Evolutionary conservation across 331 rosid species (phyloP).

Genomic region (Quercus phellos): DNA sequence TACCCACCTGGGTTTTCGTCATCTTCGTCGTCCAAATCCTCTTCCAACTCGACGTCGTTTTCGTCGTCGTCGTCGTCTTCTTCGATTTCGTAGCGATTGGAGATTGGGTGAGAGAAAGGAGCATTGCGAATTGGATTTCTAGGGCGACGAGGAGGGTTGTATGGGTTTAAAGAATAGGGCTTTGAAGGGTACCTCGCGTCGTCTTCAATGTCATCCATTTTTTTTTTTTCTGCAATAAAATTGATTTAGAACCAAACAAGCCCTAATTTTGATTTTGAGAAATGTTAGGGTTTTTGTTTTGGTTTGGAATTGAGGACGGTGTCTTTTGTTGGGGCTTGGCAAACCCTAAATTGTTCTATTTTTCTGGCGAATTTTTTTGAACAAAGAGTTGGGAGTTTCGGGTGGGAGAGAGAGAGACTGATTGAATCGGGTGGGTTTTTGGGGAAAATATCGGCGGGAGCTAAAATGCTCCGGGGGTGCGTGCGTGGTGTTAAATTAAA

Average conservation of each 20-base stretch:
- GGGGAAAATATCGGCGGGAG: neutral
- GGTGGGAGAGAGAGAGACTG: too few species aligned
- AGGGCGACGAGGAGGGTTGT: slow-evolving; percentile 37
- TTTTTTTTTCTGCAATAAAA: neutral
- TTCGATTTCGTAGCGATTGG: slow-evolving; percentile 26
- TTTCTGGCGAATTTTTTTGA: neutral
- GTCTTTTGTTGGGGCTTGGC: neutral
- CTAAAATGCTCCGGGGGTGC: neutral
- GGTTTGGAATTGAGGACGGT: neutral
- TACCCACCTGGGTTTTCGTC: slow-evolving; percentile 29
- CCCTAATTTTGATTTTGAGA: neutral
- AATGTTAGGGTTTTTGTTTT: slow-evolving; percentile 23
- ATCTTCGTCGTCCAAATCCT: slow-evolving; percentile 20
- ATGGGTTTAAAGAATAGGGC: slow-evolving; percentile 32
- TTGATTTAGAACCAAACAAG: neutral
- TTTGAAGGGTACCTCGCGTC: slow-evolving; percentile 50
- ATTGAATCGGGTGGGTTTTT: too few species aligned
- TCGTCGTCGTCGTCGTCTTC: slow-evolving; percentile 30
- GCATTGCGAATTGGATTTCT: slow-evolving; percentile 33
- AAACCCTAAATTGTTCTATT: neutral
- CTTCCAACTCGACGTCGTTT: slow-evolving; percentile 27
- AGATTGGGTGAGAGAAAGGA: slow-evolving; percentile 34
- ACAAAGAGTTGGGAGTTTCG: neutral
- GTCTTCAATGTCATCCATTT: slow-evolving; percentile 58
- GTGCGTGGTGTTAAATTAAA: neutral